Base-by-base conservation (phyloP, 768 basidiomycete species). In the Amanita fuliginea region DNA sequence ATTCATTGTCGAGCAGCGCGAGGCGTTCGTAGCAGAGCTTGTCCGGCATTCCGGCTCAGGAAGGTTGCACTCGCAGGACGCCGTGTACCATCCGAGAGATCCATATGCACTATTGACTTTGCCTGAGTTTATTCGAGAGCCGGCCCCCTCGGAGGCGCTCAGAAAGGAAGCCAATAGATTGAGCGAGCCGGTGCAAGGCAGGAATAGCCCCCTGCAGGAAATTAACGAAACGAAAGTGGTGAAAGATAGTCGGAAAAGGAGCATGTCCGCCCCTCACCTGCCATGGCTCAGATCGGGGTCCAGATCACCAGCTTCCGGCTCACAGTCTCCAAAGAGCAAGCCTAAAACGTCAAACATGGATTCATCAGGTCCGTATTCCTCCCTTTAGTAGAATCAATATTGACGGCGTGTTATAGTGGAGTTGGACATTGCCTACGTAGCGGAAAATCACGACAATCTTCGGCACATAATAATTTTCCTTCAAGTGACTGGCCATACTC, bases 361-460 rank as follows among this genome's bases (percentile, higher is more conserved):
- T 19, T 18, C 39, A 28, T 30, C 16, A n/a, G 19, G 49, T 50
- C 5, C 33, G 49, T 24, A 5, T 7, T 3, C 35, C 1, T 16
- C 11, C 28, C 28, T 35, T 42, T 11, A 32, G 13, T 8, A 3
- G 19, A 43, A 16, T 7, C 43, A 19, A 32, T 16, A 26, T 34
- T 42, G 39, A 42, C 14, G 30, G 10, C 22, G n/a, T 1, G 9
- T 6, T 22, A 8, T 39, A 63, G 56, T 58, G 56, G 69, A 58
- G 4, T 74, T 78, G 50, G 72, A 76, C 30, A 67, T 77, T 22
- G 57, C 64, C 39, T 76, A 77, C 54, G 68, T 78, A 30, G 76
- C 77, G 21, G 94, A 96, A 64, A 77, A 89, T 58, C 91, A 94
- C 59, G 88, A 93, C 60, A 88, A 81, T 50, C 76, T 97, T 3